Base-by-base conservation (phyloP, 23 red algal species). In the Cyanidioschyzon merolae region DNA sequence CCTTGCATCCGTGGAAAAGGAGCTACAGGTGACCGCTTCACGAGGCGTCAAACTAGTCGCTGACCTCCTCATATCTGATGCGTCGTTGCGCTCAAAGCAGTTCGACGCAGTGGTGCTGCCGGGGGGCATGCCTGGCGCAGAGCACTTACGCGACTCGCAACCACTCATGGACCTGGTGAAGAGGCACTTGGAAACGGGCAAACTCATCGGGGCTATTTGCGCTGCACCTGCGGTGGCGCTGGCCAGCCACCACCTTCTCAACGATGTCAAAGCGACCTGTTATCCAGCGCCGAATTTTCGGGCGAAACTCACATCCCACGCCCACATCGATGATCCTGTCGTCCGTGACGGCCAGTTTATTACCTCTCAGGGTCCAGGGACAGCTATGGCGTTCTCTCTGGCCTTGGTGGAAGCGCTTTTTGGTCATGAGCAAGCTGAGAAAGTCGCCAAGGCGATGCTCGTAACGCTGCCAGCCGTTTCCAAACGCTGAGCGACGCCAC, bases 61-160 rank as follows among this genome's bases (percentile, higher is more conserved):
- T 12, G 92, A 96, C 41, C 75, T 63, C 38, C 68, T 85, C 18
- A 80, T 96, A 37, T 58, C 57, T 3, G 79, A 83, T 21, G 76
- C 74, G 1, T 29, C 50, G 34, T 51, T 77, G 2, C 88, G 76
- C 1, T 80, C 58, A 1, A 32, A 35, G 12, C 2, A 37, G 31
- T 88, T 58, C 35, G 92, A 96, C 58, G 58, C 75, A 67, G 82
- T 96, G 27, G 87, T 87, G 1, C 12, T 96, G 40, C 92, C 92
- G 0, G 92, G 84, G 45, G 92, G 92, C 57, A 90, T 91, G 83
- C 87, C 88, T 0, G 92, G 92, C n/a, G 92, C 92, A n/a, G 76
- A 91, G 41, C 82, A 59, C 29, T 77, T 96, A 21, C 74, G 82
- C 30, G 89, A 84, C 32, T 86, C 75, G 25, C 38, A 39, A 30